A percentile compares a stretch with the other conserved stretches of the same genome.
phyloP scores from a whole-genome alignment of 2,329 filamentous ascomycete species.

The Fonsecaea monophora region DNA sequence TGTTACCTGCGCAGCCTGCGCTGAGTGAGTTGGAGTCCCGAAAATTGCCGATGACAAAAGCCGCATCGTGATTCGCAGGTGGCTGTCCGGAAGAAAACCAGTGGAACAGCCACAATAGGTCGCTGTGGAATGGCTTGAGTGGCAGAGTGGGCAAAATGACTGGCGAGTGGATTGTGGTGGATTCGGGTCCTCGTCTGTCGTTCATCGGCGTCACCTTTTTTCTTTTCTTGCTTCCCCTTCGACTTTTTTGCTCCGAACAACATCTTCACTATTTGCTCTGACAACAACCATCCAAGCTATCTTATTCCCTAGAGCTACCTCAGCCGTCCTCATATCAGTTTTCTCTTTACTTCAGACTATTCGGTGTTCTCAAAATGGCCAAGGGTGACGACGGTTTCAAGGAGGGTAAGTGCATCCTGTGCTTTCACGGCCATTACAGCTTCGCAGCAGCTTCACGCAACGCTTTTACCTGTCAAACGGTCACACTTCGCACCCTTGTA shows the following conservation, averaged over 20 bases:
- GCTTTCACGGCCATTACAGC: conserved; percentile 20
- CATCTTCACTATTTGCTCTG: conserved; percentile 25
- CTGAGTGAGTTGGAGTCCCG: conserved; percentile 1
- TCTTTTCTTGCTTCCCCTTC: conserved; percentile 23
- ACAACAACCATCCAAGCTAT: conserved; percentile 26
- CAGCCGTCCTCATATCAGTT: conserved; percentile 21
- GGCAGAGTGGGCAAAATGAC: conserved; percentile 3
- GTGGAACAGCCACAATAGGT: conserved; percentile 2
- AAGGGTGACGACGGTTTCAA: conserved; percentile 38
- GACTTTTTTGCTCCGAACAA: conserved; percentile 32
- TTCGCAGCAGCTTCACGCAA: conserved; percentile 36
- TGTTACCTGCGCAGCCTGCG: conserved; percentile 7
- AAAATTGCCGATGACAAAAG: conserved; percentile 22
- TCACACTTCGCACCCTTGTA: neutral
- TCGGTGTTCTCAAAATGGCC: conserved; percentile 36
- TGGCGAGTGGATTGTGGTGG: conserved; percentile 9
- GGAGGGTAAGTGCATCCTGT: conserved; percentile 34
- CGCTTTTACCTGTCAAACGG: conserved; percentile 7
- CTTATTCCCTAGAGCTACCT: conserved; percentile 19
- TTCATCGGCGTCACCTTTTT: conserved; percentile 27
- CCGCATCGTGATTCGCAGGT: conserved; percentile 17
- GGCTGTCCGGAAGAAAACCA: conserved; percentile 3
- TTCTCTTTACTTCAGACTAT: conserved; percentile 14
- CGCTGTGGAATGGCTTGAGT: neutral
- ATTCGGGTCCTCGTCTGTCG: conserved; percentile 18